A percentile compares a stretch with the other conserved stretches of the same genome.
These are phyloP conservation scores for Paralagenidium karlingii DNA, from an alignment of 352 stramenopile species.

Conservation along the genomic window DNA sequence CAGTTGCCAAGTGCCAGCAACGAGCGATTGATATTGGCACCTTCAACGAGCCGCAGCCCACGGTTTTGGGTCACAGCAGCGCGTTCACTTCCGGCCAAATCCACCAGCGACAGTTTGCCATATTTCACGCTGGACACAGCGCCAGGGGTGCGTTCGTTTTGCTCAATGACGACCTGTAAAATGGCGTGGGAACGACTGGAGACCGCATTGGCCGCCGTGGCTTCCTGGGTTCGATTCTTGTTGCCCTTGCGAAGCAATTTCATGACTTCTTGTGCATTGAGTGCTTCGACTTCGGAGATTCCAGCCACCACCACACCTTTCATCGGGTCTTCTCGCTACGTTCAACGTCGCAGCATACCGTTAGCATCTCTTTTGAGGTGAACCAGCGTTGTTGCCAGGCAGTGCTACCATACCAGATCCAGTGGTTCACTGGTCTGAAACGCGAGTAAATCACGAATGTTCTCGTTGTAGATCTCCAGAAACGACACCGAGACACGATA, in stretches of 20 bases:
- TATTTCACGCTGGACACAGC: slow-evolving; percentile 63
- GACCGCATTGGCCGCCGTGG: slow-evolving; percentile 78
- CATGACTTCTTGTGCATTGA: slow-evolving; percentile 73
- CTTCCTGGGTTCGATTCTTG: slow-evolving; percentile 77
- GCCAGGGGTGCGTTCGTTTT: slow-evolving; percentile 21
- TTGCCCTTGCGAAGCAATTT: slow-evolving; percentile 78
- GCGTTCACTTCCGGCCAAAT: slow-evolving; percentile 85
- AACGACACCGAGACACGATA: slow-evolving; percentile 81
- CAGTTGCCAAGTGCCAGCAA: slow-evolving; percentile 86
- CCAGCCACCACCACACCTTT: slow-evolving; percentile 62
- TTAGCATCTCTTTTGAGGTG: too few relatives aligned
- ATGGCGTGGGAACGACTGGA: slow-evolving; percentile 86
- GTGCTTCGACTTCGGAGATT: slow-evolving; percentile 77
- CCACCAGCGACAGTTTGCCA: slow-evolving; percentile 84
- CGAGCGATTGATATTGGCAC: slow-evolving; percentile 88
- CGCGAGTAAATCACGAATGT: slow-evolving; percentile 82
- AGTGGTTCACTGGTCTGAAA: slow-evolving; percentile 13
- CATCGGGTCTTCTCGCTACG: slow-evolving; percentile 80
- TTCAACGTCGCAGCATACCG: too few relatives aligned
- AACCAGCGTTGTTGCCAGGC: too few relatives aligned
- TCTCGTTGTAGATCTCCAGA: slow-evolving; percentile 90
- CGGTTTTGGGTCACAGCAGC: slow-evolving; percentile 85
- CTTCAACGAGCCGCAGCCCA: slow-evolving; percentile 73
- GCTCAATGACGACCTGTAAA: slow-evolving; percentile 74
- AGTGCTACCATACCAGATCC: too few relatives aligned